Evolutionary conservation across 2,329 filamentous ascomycete species (phyloP).

Genomic region (Venturiaceae sp.): DNA sequence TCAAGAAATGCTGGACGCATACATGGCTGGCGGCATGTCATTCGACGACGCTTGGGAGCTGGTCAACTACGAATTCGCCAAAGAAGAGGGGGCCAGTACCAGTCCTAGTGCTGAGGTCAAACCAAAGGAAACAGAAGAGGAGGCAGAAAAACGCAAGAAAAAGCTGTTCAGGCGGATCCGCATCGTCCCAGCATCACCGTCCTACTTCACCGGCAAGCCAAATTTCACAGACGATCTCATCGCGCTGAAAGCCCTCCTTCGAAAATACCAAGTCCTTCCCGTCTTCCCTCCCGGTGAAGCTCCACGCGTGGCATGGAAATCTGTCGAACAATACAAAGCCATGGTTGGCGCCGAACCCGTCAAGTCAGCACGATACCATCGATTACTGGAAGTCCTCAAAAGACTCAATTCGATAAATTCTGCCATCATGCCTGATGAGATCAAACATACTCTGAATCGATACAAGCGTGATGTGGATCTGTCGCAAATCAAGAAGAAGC

Average conservation of each 20-base stretch:
- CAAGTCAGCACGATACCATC: slow-evolving; percentile 61
- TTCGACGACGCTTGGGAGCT: background rate
- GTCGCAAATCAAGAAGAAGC: slow-evolving; percentile 52
- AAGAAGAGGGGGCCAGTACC: background rate
- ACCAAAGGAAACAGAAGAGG: background rate
- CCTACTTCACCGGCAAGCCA: slow-evolving; percentile 88
- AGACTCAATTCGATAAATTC: slow-evolving; percentile 80
- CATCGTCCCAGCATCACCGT: slow-evolving; percentile 72
- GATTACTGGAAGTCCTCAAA: slow-evolving; percentile 65
- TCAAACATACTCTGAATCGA: slow-evolving; percentile 51
- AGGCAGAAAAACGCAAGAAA: background rate
- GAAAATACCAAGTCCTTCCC: slow-evolving; percentile 65
- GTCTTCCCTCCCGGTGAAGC: slow-evolving; percentile 54
- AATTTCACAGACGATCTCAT: slow-evolving; percentile 80
- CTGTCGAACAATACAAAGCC: slow-evolving; percentile 62
- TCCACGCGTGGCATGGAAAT: slow-evolving; percentile 69
- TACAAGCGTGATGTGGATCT: slow-evolving; percentile 72
- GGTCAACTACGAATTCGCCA: background rate
- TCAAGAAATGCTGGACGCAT: background rate
- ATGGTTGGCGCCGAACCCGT: slow-evolving; percentile 34
- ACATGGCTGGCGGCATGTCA: background rate
- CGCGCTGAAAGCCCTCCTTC: slow-evolving; percentile 59
- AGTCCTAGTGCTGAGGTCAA: background rate
- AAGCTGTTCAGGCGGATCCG: slow-evolving; percentile 38
- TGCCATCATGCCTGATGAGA: slow-evolving; percentile 59